Conservation (phyloP, 2,329 filamentous ascomycete species). For the Calonectria ilicicola region DNA sequence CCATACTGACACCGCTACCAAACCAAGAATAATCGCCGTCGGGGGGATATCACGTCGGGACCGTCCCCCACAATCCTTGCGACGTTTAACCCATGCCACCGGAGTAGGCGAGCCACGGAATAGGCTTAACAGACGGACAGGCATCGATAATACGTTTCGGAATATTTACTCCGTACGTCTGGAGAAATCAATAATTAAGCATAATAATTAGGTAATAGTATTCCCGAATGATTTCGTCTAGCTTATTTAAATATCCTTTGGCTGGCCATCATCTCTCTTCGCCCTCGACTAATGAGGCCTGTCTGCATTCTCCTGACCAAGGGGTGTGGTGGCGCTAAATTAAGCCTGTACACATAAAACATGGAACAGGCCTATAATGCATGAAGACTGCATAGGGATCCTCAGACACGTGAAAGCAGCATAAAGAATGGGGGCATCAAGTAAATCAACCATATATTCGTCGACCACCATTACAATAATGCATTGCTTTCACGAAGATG, state of each 20-base stretch:
- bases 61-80: constrained; percentile 2
- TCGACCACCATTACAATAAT: background rate
- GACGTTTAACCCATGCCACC: background rate
- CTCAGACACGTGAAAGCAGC: too few species aligned
- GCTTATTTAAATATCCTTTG: background rate
- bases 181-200: background rate
- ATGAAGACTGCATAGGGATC: too few species aligned
- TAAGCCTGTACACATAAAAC: too few species aligned
- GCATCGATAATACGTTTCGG: background rate
- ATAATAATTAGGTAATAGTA: background rate
- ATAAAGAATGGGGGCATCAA: background rate
- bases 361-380: too few species aligned
- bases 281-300: background rate
- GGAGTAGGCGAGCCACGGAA: background rate
- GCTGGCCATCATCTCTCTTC: background rate
- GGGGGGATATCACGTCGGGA: background rate
- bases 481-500: background rate
- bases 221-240: background rate
- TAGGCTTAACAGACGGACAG: background rate
- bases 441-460: background rate
- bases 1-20: background rate
- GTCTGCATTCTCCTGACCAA: background rate
- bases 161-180: too few species aligned
- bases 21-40: background rate
- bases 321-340: too few species aligned